These are phyloP conservation scores for Cajanus cajan DNA, from an alignment of 306 rosid species.

Conservation along the genomic window DNA sequence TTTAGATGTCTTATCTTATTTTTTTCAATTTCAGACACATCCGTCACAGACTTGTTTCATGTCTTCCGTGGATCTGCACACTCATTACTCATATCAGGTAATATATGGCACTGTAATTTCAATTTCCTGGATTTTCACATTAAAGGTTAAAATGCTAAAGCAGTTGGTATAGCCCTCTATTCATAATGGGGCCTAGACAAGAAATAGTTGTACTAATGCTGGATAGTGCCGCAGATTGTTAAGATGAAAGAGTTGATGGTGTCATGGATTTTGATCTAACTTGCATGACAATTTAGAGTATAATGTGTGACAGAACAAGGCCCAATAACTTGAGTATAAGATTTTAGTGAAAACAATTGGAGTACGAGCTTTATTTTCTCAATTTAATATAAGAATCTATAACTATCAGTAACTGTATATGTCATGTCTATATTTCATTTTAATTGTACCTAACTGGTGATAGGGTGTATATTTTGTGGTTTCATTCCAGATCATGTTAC, in stretches of 20 bases:
- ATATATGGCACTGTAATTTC: conserved; percentile 16
- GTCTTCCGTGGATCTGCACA: conserved; percentile 99
- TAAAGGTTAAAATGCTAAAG: not conserved
- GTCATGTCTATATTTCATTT: conserved; percentile 7
- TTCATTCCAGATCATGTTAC: conserved; percentile 84
- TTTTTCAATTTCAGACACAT: conserved; percentile 72
- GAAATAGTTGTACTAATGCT: not conserved
- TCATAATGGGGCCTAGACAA: conserved; percentile 1
- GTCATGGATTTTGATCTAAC: not conserved
- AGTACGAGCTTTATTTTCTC: conserved; percentile 19
- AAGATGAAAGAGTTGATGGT: not conserved
- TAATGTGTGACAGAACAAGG: not conserved
- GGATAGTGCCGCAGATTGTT: not conserved
- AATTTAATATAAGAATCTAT: not conserved
- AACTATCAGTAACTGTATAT: conserved; percentile 2
- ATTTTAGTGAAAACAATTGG: not conserved
- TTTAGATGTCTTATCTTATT: conserved; percentile 31
- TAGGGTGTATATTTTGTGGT: conserved; percentile 28
- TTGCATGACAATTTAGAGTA: not conserved
- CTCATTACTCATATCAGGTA: conserved; percentile 99
- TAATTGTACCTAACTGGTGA: conserved; percentile 26
- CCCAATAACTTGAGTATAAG: conserved; percentile 2
- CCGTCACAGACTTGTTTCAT: conserved; percentile 99
- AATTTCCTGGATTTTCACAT: conserved; percentile 3
- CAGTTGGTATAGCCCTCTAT: not conserved